Evolutionary conservation across 2,329 filamentous ascomycete genomes (phyloP), one percentile per base, ranked within the genome.

Genomic region (Ilyonectria sp.): DNA sequence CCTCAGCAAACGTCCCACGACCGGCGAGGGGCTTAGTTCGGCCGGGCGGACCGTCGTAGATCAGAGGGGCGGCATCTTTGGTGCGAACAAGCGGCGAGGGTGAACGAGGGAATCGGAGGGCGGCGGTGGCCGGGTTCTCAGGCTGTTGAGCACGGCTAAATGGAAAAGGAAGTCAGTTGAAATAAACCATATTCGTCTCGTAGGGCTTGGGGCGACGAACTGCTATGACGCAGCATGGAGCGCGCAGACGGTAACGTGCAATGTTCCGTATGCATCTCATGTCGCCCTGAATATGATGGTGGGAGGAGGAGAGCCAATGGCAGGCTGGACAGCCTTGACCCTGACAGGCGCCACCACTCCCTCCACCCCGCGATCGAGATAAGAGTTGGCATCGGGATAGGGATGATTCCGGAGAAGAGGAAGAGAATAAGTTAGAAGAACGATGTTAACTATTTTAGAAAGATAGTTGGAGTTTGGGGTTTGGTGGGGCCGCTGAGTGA

Each of bases 181-280:
- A 52, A 21, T 43, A n/a, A 53, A 11, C 21, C 17, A 35, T 4
- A n/a, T 21, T 19, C 50, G 19, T 31, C 13, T 35, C 29, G n/a
- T 53, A 53, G n/a, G 29, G 50, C 31, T 21, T 53, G 33, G 29
- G 31, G 50, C 50, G 50, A 53, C n/a, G 50, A 53, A 11, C 50
- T 19, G 33, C 3, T n/a, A 17, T 52, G 49, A 52, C 11, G 26
- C 29, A n/a, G 17, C 26, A 9, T 4, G 19, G 40, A 19, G 44
- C 44, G 13, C 17, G 9, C n/a, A 29, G 19, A 21, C 2, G 44
- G 44, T 13, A 35, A 15, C 19, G 50, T 53, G 50, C 31, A 21
- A 15, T 31, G 15, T 33, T n/a, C 49, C n/a, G 13, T 35, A 23
- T 53, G 50, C 31, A 33, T 35, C n/a, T 35, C 31, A 26, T 26